These are phyloP conservation scores for Fusarium newnesense DNA, from an alignment of 2,329 filamentous ascomycete species.

Conservation along the genomic window DNA sequence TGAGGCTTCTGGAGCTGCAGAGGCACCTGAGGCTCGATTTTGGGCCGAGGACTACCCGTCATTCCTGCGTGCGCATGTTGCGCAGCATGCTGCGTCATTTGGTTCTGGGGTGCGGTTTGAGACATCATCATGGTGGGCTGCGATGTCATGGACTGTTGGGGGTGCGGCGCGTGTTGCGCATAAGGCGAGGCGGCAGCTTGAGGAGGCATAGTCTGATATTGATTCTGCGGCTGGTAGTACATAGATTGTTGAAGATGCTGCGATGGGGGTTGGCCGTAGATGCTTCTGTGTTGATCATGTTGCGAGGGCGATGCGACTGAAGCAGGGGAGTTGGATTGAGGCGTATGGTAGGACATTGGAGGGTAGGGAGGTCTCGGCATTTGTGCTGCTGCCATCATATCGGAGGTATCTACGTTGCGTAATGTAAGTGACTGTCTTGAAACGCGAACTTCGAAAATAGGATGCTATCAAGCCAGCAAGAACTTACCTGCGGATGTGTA, in stretches of 20 bases:
- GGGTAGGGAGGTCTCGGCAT: conserved; percentile 85
- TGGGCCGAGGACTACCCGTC: conserved; percentile 70
- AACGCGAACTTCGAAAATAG: conserved; percentile 3
- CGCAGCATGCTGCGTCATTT: conserved; percentile 67
- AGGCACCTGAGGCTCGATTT: conserved; percentile 71
- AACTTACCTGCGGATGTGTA: conserved; percentile 87
- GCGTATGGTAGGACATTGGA: conserved; percentile 90
- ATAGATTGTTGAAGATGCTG: conserved; percentile 84
- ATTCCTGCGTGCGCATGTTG: conserved; percentile 67
- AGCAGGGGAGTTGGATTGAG: conserved; percentile 93
- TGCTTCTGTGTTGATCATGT: conserved; percentile 87
- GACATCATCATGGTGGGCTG: conserved; percentile 76
- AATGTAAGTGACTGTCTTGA: conserved; percentile 32
- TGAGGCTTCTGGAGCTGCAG: conserved; percentile 69
- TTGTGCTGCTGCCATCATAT: conserved; percentile 73
- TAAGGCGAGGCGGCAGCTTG: conserved; percentile 71
- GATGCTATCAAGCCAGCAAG: conserved; percentile 1
- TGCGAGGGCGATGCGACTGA: conserved; percentile 90
- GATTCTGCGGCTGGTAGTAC: conserved; percentile 74
- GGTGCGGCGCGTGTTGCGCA: conserved; percentile 64
- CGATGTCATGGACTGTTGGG: conserved; percentile 68
- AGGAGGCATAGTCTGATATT: conserved; percentile 73
- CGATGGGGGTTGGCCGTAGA: conserved; percentile 83
- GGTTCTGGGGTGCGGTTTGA: conserved; percentile 66
- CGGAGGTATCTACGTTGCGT: conserved; percentile 62